Conservation (phyloP, 1,139 yeast genomes). For the Hemisphaericaspora xylofermentans region DNA sequence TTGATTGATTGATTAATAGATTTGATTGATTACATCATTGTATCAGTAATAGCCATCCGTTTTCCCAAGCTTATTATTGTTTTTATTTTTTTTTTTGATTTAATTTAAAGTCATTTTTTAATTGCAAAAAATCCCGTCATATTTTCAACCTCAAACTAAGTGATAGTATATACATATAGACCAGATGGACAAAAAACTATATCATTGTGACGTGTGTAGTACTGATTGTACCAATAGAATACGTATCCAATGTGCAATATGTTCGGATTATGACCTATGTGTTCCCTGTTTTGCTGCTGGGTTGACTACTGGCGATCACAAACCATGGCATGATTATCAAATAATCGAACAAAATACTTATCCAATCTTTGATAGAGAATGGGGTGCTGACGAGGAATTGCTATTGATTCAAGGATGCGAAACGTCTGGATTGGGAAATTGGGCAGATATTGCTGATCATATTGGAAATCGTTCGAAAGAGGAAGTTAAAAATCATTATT, state of each 20-base stretch:
- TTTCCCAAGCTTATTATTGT: background rate
- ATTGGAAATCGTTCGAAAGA: slow-evolving; percentile 91
- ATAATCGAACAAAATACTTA: slow-evolving; percentile 93
- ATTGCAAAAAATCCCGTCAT: slow-evolving; percentile 7
- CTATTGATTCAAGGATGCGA: slow-evolving; percentile 88
- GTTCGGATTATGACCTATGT: slow-evolving; percentile 91
- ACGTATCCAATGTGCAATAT: slow-evolving; percentile 85
- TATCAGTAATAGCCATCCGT: background rate
- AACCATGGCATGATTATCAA: slow-evolving; percentile 91
- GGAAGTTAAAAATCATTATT: slow-evolving; percentile 85
- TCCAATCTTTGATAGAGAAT: slow-evolving; percentile 83
- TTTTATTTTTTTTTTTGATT: slow-evolving; percentile 1
- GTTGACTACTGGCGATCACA: slow-evolving; percentile 73
- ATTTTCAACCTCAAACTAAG: background rate
- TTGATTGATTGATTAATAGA: slow-evolving; percentile 16
- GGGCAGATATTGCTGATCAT: slow-evolving; percentile 96
- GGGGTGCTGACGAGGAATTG: slow-evolving; percentile 99
- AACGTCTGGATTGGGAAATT: slow-evolving; percentile 87
- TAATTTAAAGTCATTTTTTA: background rate
- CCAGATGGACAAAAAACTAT: slow-evolving; percentile 47
- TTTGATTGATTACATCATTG: slow-evolving; percentile 12
- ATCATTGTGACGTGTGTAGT: slow-evolving; percentile 94
- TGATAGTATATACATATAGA: background rate
- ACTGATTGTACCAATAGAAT: slow-evolving; percentile 92
- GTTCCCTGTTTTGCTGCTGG: slow-evolving; percentile 96